A percentile compares a stretch with the other conserved stretches of the same genome.
phyloP scores from a whole-genome alignment of 2,329 filamentous ascomycete species.

The Geoglossum cookeanum region DNA sequence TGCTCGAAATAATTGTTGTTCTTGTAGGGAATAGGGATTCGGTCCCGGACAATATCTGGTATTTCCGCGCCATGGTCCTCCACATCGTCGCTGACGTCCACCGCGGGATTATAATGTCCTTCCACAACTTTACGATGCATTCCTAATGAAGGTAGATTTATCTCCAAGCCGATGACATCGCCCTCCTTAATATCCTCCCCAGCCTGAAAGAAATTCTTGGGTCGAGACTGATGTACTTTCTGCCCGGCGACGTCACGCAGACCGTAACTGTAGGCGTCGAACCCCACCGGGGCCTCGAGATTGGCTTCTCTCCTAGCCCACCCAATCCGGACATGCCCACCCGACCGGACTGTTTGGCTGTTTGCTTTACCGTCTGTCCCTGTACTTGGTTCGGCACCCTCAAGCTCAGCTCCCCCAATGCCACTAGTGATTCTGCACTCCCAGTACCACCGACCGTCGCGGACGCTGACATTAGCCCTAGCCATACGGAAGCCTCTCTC shows the following conservation, averaged over 20 bases:
- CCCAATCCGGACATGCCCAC: constrained; percentile 55
- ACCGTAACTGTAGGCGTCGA: constrained; percentile 85
- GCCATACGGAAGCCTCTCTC: constrained; percentile 86
- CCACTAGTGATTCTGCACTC: constrained; percentile 80
- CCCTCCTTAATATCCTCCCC: constrained; percentile 69
- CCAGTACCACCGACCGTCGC: constrained; percentile 85
- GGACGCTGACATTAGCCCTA: constrained; percentile 72
- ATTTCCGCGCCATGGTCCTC: constrained; percentile 32
- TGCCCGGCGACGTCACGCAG: constrained; percentile 79
- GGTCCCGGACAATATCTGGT: constrained; percentile 78
- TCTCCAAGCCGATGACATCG: constrained; percentile 86
- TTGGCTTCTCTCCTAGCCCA: constrained; percentile 69
- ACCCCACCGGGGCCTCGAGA: constrained; percentile 66
- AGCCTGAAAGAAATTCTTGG: constrained; percentile 70
- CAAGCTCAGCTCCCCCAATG: constrained; percentile 22
- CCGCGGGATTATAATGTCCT: constrained; percentile 39
- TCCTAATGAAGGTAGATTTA: constrained; percentile 67
- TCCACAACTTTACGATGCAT: constrained; percentile 78
- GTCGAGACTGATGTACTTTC: constrained; percentile 81
- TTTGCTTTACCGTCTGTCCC: constrained; percentile 10
- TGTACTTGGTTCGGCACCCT: constrained; percentile 11
- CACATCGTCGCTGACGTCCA: constrained; percentile 1
- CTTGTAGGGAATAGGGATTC: constrained; percentile 87
- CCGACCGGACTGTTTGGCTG: constrained; percentile 17
- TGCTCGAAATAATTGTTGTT: constrained; percentile 86